Percentiles rank a stretch among this genome's conserved stretches.
Conservation (phyloP, 2,329 filamentous ascomycete genomes). For the Helminthosporium solani region DNA sequence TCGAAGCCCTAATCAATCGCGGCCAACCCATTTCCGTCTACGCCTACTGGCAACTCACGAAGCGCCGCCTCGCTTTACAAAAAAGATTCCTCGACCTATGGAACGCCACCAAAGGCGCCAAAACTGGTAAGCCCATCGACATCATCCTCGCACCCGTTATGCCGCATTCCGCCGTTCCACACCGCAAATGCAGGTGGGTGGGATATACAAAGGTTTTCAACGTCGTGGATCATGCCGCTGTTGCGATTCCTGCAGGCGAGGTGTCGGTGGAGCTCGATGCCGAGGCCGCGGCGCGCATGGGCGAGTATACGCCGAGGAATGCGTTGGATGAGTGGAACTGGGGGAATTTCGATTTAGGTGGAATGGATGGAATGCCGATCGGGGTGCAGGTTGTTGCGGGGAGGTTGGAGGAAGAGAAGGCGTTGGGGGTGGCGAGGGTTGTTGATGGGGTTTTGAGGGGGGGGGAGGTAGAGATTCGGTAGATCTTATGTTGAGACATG, state of each 20-base stretch:
- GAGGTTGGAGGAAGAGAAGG: constrained; percentile 42
- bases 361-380: constrained; percentile 41
- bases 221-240: constrained; percentile 61
- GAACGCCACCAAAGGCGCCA: constrained; percentile 48
- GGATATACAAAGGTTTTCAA: constrained; percentile 66
- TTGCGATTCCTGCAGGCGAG: constrained; percentile 57
- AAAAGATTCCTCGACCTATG: constrained; percentile 62
- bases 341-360: constrained; percentile 37
- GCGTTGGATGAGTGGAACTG: constrained; percentile 55
- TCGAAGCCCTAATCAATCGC: constrained; percentile 56
- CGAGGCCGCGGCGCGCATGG: constrained; percentile 29
- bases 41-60: constrained; percentile 68
- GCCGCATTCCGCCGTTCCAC: constrained; percentile 59
- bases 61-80: constrained; percentile 54
- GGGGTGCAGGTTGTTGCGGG: constrained; percentile 41
- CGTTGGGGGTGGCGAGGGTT: constrained; percentile 37
- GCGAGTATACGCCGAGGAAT: constrained; percentile 50
- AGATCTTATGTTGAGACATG: too few species aligned
- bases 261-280: constrained; percentile 47
- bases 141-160: constrained; percentile 60
- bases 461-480: background rate
- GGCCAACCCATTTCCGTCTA: constrained; percentile 59
- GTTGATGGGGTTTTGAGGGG: constrained; percentile 16
- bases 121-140: constrained; percentile 53
- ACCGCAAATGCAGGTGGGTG: constrained; percentile 49